phyloP scores from a whole-genome alignment of 441 rosid species.

The Macaranga tanarius region DNA sequence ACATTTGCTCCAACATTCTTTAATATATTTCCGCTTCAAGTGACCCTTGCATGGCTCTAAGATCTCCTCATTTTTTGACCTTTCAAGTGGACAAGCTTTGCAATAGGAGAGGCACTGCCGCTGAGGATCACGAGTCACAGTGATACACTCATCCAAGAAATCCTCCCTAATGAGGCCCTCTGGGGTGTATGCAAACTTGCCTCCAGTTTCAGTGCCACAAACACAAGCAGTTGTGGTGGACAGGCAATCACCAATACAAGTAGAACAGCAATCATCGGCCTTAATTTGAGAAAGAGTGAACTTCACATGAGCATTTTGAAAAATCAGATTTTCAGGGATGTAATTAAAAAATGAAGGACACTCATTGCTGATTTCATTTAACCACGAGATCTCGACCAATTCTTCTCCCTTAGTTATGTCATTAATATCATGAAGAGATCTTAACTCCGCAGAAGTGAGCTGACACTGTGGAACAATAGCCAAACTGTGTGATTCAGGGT shows the following conservation, averaged over 20 bases:
- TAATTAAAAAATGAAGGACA: slow-evolving; percentile 61
- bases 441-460: slow-evolving; percentile 45
- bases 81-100: slow-evolving; percentile 70
- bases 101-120: slow-evolving; percentile 52
- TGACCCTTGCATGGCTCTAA: slow-evolving; percentile 86
- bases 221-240: slow-evolving; percentile 47
- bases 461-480: slow-evolving; percentile 53
- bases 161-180: slow-evolving; percentile 60
- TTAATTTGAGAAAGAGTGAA: slow-evolving; percentile 58
- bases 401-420: slow-evolving; percentile 84
- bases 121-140: slow-evolving; percentile 57
- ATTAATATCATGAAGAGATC: slow-evolving; percentile 39
- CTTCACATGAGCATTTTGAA: slow-evolving; percentile 55
- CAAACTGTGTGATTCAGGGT: slow-evolving; percentile 33
- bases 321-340: slow-evolving; percentile 56
- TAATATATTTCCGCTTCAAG: slow-evolving; percentile 63
- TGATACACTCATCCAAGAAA: slow-evolving; percentile 62
- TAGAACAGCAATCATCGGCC: slow-evolving; percentile 58
- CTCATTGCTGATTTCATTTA: slow-evolving; percentile 59
- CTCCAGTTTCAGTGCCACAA: slow-evolving; percentile 51
- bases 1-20: slow-evolving; percentile 93
- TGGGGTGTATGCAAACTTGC: slow-evolving; percentile 50
- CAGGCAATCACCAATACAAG: slow-evolving; percentile 72
- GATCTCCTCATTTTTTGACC: slow-evolving; percentile 49
- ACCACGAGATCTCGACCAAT: slow-evolving; percentile 64